Conservation (phyloP, 2,329 filamentous ascomycete species). For the Pseudofabraea citricarpa region DNA sequence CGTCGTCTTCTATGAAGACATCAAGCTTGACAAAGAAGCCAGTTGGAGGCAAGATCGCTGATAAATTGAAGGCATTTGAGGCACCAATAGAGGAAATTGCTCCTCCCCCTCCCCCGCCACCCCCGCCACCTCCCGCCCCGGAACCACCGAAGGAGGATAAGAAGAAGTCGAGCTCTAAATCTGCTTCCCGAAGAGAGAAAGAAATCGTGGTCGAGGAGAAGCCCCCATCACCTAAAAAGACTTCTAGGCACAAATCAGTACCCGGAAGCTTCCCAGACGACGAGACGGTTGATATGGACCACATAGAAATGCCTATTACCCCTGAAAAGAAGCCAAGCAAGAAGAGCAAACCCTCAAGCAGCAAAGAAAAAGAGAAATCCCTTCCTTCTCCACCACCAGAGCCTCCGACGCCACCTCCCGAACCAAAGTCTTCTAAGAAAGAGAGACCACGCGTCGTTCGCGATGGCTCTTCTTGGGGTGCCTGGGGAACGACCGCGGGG, state of each 20-base stretch:
- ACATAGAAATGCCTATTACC: conserved; percentile 43
- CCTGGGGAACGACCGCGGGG: conserved; percentile 57
- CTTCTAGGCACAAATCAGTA: conserved; percentile 34
- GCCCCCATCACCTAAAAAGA: conserved; percentile 29
- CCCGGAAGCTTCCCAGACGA: conserved; percentile 55
- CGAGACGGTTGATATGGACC: conserved; percentile 39
- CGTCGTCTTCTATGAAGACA: conserved; percentile 36
- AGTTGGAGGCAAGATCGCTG: conserved; percentile 47
- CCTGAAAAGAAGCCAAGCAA: conserved; percentile 36
- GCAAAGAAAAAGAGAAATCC: conserved; percentile 29
- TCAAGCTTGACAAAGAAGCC: conserved; percentile 38
- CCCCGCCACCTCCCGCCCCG: conserved; percentile 34
- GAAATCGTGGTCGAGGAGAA: conserved; percentile 24
- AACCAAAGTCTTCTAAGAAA: conserved; percentile 61
- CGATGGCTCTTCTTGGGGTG: conserved; percentile 65
- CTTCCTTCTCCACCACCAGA: conserved; percentile 37
- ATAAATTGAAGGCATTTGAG: conserved; percentile 54
- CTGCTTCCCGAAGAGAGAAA: conserved; percentile 32
- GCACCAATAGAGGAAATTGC: conserved; percentile 29
- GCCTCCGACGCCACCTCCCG: conserved; percentile 44
- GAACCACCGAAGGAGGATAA: conserved; percentile 39
- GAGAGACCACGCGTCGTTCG: conserved; percentile 74
- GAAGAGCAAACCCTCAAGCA: conserved; percentile 33
- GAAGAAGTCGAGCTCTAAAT: conserved; percentile 24
- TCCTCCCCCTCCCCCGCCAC: conserved; percentile 22